A percentile compares a stretch with the other conserved stretches of the same genome.
Evolutionary conservation across 106 monocot genomes (phyloP).

Genomic region (Dioscorea dumetorum): DNA sequence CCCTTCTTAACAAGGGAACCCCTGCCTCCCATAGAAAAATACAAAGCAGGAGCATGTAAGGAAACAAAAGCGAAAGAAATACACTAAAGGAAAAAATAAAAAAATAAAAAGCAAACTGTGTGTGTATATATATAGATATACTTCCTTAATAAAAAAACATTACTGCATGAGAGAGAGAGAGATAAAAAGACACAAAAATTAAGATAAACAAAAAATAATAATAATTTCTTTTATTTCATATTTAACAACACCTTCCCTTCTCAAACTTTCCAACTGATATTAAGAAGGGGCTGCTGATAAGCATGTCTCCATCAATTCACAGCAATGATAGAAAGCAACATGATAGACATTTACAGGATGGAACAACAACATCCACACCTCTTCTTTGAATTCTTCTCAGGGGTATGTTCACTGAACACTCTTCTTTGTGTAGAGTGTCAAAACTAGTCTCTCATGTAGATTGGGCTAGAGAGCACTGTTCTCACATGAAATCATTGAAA

Average conservation of each 20-base stretch:
- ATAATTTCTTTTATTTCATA: background rate
- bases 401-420: no score
- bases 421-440: no score
- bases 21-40: conserved; percentile 11
- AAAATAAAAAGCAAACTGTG: no score
- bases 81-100: background rate
- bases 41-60: background rate
- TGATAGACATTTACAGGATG: background rate
- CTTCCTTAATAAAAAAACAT: background rate
- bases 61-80: conserved; percentile 1
- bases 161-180: conserved; percentile 15
- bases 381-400: no score
- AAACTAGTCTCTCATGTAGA: no score
- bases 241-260: background rate
- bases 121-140: background rate
- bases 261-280: conserved; percentile 6
- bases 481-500: no score
- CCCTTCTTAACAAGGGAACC: conserved; percentile 15
- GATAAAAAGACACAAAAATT: background rate
- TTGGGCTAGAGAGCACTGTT: no score
- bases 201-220: background rate
- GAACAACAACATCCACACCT: background rate
- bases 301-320: conserved; percentile 10
- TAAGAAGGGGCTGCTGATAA: background rate
- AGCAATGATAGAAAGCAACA: conserved; percentile 13